Conservation (phyloP, 2,329 filamentous ascomycete species). For the Diaporthe capsici region DNA sequence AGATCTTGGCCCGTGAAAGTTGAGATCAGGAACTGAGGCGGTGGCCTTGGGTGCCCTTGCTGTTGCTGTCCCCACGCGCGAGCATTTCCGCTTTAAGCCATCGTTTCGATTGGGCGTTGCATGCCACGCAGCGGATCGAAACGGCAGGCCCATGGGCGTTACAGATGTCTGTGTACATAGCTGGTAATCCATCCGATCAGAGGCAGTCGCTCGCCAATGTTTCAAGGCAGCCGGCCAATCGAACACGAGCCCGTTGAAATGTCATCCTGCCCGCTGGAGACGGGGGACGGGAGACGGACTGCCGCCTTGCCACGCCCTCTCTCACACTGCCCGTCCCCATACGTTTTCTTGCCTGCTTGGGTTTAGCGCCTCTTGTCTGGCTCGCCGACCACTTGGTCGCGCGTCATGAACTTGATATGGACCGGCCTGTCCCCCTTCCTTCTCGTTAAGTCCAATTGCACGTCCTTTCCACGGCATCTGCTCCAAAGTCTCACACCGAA, state of each 20-base stretch:
- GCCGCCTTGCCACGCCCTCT: slow-evolving; percentile 15
- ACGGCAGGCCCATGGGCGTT: slow-evolving; percentile 1
- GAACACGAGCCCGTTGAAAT: slow-evolving; percentile 11
- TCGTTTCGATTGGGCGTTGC: slow-evolving; percentile 32
- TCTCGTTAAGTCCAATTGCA: neutral
- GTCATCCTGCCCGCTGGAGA: slow-evolving; percentile 4
- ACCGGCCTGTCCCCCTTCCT: neutral
- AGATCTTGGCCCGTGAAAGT: neutral
- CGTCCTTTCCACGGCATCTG: slow-evolving; percentile 4
- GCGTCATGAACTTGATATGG: slow-evolving; percentile 28
- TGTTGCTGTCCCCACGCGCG: neutral
- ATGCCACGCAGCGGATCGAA: slow-evolving; percentile 3
- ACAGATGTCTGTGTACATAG: neutral
- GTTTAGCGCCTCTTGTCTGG: slow-evolving; percentile 1
- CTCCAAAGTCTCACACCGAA: slow-evolving; percentile 3
- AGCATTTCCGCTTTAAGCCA: slow-evolving; percentile 23
- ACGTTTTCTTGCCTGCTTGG: neutral
- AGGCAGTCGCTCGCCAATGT: slow-evolving; percentile 10
- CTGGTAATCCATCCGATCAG: slow-evolving; percentile 23
- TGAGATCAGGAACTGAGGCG: slow-evolving; percentile 7
- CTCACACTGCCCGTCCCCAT: neutral
- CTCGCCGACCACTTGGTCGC: neutral
- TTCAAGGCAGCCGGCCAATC: slow-evolving; percentile 16
- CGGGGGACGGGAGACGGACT: slow-evolving; percentile 16
- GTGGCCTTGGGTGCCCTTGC: neutral